These are phyloP conservation scores for Mortierella sp. DNA, from an alignment of 371 early-diverging fungal genomes.

Conservation along the genomic window DNA sequence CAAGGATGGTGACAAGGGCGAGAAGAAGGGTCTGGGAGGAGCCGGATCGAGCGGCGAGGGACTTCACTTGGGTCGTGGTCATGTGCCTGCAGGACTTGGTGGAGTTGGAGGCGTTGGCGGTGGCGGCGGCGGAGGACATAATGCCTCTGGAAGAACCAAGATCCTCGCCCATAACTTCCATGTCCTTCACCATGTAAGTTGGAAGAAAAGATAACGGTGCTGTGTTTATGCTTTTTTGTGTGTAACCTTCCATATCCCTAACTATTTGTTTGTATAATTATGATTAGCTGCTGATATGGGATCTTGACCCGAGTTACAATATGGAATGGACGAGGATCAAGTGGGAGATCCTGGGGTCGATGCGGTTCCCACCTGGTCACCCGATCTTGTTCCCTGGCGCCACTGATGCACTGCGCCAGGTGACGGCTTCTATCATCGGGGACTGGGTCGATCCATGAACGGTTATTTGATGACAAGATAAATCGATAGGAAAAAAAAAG, in stretches of 20 bases:
- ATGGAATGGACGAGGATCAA: constrained; percentile 54
- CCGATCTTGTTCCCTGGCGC: constrained; percentile 55
- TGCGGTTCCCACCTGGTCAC: constrained; percentile 56
- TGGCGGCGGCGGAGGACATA: neutral
- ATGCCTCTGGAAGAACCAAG: constrained; percentile 31
- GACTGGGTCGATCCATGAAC: constrained; percentile 24
- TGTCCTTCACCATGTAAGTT: constrained; percentile 55
- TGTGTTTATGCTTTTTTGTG: neutral
- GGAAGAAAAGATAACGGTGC: neutral
- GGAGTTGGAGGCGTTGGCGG: constrained; percentile 16
- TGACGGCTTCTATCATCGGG: constrained; percentile 26
- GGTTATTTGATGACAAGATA: too few relatives aligned
- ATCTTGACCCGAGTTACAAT: constrained; percentile 41
- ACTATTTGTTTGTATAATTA: neutral
- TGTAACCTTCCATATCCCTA: neutral
- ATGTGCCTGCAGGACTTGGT: constrained; percentile 11
- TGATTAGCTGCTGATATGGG: constrained; percentile 48
- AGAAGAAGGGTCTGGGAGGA: constrained; percentile 5
- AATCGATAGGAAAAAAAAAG: neutral
- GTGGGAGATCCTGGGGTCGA: constrained; percentile 44
- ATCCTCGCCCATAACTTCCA: constrained; percentile 49
- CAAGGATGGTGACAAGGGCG: constrained; percentile 11
- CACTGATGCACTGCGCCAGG: constrained; percentile 31
- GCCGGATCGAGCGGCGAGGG: neutral
- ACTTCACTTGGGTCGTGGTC: constrained; percentile 15